phyloP scores from a whole-genome alignment of 1,284 basidiomycete genomes.

The Leccinum fuscescens region DNA sequence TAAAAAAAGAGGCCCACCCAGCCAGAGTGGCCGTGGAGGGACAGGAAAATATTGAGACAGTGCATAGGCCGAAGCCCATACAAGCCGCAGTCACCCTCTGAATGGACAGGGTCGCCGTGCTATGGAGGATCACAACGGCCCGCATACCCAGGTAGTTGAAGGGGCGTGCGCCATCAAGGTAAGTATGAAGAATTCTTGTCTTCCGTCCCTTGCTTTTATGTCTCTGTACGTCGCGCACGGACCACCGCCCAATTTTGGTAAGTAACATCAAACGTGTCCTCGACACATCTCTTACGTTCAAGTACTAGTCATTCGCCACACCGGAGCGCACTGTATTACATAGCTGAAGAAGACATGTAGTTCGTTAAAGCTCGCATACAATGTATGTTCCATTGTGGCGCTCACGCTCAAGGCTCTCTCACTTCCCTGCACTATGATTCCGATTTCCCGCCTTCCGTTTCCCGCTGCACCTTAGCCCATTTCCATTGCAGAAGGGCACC shows the following conservation, averaged over 20 bases:
- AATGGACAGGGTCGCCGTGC: conserved; percentile 48
- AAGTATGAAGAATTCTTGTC: conserved; percentile 35
- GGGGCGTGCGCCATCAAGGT: conserved; percentile 27
- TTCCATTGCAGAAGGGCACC: conserved; percentile 69
- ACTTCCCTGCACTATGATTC: not conserved
- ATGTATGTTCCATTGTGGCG: not conserved
- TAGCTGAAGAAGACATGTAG: not conserved
- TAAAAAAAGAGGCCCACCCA: conserved; percentile 34
- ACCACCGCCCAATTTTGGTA: conserved; percentile 11
- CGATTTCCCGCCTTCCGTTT: conserved; percentile 18
- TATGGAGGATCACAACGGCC: conserved; percentile 46
- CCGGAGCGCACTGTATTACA: not conserved
- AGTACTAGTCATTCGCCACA: not conserved
- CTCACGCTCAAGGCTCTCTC: not conserved
- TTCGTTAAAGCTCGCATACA: not conserved
- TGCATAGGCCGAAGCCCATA: conserved; percentile 38
- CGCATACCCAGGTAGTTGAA: conserved; percentile 43
- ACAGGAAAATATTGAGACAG: conserved; percentile 34
- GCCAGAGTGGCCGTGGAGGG: conserved; percentile 37
- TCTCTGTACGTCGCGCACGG: conserved; percentile 15
- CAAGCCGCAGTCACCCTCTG: conserved; percentile 33
- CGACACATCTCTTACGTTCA: not conserved
- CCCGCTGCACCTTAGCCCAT: conserved; percentile 39
- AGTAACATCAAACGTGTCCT: not conserved
- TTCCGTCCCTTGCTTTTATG: conserved; percentile 14